Base-by-base conservation (phyloP, 2,329 filamentous ascomycete genomes). In the Allantophomopsis cytisporea region DNA sequence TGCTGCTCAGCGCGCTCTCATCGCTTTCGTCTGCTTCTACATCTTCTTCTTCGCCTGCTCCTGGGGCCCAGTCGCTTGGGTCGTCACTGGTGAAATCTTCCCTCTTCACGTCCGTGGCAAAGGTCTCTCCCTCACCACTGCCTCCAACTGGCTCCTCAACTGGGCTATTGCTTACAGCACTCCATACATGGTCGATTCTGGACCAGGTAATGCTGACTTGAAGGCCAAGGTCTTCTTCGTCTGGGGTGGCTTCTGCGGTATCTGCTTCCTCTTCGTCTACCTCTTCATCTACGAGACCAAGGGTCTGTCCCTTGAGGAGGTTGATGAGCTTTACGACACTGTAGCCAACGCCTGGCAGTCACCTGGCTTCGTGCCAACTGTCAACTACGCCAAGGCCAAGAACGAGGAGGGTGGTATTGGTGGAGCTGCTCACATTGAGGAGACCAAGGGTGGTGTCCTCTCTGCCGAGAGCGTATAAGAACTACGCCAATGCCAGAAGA, bases 101-200 rank as follows among this genome's bases (percentile, higher is more conserved):
- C 85, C 86, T 41, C 75, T 94, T 39, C 84, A 83, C 45, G 89
- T 94, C 62, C 83, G 87, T 54, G 83, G 87, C 32, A 83, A 84
- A 49, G 86, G 86, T 65, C 85, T 94, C 43, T 85, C 73, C 51
- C 71, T 94, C 35, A 88, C 85, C 34, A 93, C 87, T 7, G 83
- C 86, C 44, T 86, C 80, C 57, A 93, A 93, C 73, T 93, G 85
- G 85, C 72, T 91, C 46, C 91, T 84, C 83, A 91, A 87, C 66
- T 85, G 79, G 59, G 71, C 69, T 57, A 75, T 76, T 49, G 69
- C 75, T 42, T 71, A 85, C 58, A 83, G 86, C 60, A 83, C 75
- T 7, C 79, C 80, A 12, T 84, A 80, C 68, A 77, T 84, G 61
- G 71, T 82, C 28, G 73, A 72, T 28, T 51, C 60, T 32, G 64